Evolutionary conservation across 495 filamentous ascomycete species (phyloP).

Genomic region (Penicillium salamii): DNA sequence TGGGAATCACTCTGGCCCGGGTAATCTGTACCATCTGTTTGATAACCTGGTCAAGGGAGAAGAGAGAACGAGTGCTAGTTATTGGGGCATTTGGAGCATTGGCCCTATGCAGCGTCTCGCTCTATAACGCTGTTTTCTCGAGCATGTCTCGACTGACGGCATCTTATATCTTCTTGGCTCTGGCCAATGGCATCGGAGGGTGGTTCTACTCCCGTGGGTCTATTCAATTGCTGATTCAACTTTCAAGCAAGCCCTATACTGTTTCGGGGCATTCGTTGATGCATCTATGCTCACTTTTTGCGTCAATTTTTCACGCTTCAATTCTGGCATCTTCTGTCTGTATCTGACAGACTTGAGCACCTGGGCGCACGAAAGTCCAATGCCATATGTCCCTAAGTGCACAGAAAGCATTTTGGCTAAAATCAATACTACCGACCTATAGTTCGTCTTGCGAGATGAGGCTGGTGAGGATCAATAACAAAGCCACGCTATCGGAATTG

Average conservation of each 20-base stretch:
- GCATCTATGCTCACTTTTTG: background rate
- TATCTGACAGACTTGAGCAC: background rate
- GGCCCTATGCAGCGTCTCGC: background rate
- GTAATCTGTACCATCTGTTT: background rate
- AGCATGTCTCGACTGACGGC: background rate
- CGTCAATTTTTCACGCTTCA: background rate
- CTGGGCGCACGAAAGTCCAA: too few species aligned
- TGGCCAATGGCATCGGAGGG: constrained; percentile 1
- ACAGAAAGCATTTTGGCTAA: too few species aligned
- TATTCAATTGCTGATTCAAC: background rate
- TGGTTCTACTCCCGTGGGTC: background rate
- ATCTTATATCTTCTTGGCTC: background rate
- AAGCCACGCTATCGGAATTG: too few species aligned
- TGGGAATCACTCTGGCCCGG: background rate
- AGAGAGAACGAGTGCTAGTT: constrained; percentile 1
- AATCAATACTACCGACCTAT: too few species aligned
- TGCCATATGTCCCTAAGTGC: too few species aligned
- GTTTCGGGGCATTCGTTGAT: too few species aligned
- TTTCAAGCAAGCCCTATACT: background rate
- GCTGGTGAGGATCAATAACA: too few species aligned
- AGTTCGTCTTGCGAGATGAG: too few species aligned
- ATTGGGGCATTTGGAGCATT: constrained; percentile 1
- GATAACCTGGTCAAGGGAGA: background rate
- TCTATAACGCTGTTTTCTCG: background rate
- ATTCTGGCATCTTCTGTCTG: background rate